Percentiles rank a stretch among this genome's conserved stretches.
These are phyloP conservation scores for Hura crepitans DNA, from an alignment of 441 rosid species.

Conservation along the genomic window DNA sequence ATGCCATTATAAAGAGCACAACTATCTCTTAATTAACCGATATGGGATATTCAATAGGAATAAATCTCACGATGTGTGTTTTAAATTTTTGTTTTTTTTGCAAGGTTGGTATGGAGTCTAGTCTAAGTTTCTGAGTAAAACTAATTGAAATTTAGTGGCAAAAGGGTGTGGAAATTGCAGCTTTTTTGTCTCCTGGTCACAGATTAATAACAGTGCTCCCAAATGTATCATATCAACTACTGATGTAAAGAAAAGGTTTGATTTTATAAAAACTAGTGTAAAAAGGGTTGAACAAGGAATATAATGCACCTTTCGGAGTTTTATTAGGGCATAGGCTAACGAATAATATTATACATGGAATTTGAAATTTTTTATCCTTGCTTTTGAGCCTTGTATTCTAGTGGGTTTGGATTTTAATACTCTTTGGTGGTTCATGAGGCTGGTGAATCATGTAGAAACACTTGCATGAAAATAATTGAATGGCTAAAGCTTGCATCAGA, in stretches of 20 bases:
- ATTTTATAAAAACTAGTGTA: background rate
- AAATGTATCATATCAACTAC: background rate
- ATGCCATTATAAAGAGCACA: too few species aligned
- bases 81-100: background rate
- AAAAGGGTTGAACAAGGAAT: background rate
- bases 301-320: background rate
- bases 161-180: background rate
- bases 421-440: background rate
- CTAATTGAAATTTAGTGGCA: background rate
- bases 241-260: background rate
- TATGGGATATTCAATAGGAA: too few species aligned
- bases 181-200: too few species aligned
- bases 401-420: background rate
- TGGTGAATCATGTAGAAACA: background rate
- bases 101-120: background rate
- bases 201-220: background rate
- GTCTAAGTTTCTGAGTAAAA: background rate
- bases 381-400: background rate
- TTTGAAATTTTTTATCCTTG: background rate
- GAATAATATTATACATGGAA: too few species aligned
- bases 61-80: too few species aligned
- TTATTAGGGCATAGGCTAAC: background rate
- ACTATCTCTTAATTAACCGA: too few species aligned
- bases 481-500: background rate
- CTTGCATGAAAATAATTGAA: background rate